These are phyloP conservation scores for Arabidopsis suecica DNA, from an alignment of 345 rosid species.

Conservation along the genomic window DNA sequence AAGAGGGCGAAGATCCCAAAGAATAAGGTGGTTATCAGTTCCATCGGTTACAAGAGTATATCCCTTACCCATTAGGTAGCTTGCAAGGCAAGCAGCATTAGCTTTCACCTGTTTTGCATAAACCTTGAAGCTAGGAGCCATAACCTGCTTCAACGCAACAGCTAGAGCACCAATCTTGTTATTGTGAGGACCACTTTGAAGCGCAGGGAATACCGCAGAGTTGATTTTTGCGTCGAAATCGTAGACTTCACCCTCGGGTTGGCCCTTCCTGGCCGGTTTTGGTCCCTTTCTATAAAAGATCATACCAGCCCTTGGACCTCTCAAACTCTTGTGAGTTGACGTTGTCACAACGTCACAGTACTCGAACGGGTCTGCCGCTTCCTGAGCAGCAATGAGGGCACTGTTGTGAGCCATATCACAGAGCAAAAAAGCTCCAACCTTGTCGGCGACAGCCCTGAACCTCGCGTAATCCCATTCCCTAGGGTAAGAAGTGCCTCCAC, in stretches of 20 bases:
- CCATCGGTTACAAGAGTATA: conserved; percentile 87
- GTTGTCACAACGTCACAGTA: conserved; percentile 94
- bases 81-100: conserved; percentile 90
- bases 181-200: conserved; percentile 99
- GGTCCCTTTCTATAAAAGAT: conserved; percentile 95
- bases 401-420: conserved; percentile 99
- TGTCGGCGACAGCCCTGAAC: conserved; percentile 77
- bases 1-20: conserved; percentile 98
- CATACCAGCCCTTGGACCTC: conserved; percentile 99
- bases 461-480: conserved; percentile 93
- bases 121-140: conserved; percentile 78
- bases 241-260: conserved; percentile 80
- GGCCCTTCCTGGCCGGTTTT: conserved; percentile 94
- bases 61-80: conserved; percentile 71
- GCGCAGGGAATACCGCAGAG: conserved; percentile 93
- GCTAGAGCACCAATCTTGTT: conserved; percentile 98
- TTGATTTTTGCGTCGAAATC: conserved; percentile 96
- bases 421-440: conserved; percentile 87
- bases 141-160: conserved; percentile 88
- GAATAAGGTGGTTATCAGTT: conserved; percentile 96
- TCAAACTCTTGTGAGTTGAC: conserved; percentile 96
- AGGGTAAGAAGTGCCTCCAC: conserved; percentile 98
- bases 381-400: conserved; percentile 99
- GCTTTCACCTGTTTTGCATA: conserved; percentile 97
- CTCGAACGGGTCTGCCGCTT: conserved; percentile 96